Base-by-base conservation (phyloP, 2,329 filamentous ascomycete species). In the Elsinoe necatrix region DNA sequence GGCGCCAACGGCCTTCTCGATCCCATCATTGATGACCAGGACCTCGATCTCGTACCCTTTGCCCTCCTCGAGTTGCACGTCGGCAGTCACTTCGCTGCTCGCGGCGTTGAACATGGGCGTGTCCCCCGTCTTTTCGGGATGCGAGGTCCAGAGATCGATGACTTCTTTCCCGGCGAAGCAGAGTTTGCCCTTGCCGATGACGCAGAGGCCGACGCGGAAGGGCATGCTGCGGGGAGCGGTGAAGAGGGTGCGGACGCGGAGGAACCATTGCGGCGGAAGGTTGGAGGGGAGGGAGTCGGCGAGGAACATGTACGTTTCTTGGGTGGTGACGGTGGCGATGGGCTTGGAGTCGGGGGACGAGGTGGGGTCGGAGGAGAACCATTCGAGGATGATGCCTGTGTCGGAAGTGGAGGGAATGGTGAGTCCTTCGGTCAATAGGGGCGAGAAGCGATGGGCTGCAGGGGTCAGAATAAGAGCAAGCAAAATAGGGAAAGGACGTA, bases 161-260 rank as follows among this genome's bases (percentile, higher is more conserved):
- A 86, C 73, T 2, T 85, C 70, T 58, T 82, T 72, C 58, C 73
- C 82, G 61, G 87, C 79, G 56, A 86, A 76, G 61, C 78, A 83
- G 9, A 86, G 73, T 61, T 80, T 81, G n/a, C 82, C 83, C 0
- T 81, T 83, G 23, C 84, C 84, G 42, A 78, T 79, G 6, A 86
- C 83, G 4, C 81, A 80, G 23, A 85, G 72, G n/a, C 83, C 80
- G 57, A 87, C 79, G 64, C 86, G 82, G 67, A 82, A 86, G 1
- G 76, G 71, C 39, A 77, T 77, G 61, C 81, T 80, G 60, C 83
- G 78, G 3, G 84, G 79, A 1, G 83, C 78, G 1, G 79, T 78
- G 51, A 84, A 76, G 3, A 72, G 76, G 20, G 81, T 81, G 61
- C 85, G 82, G 9, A 75, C 66, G 42, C 48, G 48, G 3, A 52